A percentile compares a stretch with the other conserved stretches of the same genome.
Conservation (phyloP, 768 basidiomycete species). For the Phlegmacium glaucopus region DNA sequence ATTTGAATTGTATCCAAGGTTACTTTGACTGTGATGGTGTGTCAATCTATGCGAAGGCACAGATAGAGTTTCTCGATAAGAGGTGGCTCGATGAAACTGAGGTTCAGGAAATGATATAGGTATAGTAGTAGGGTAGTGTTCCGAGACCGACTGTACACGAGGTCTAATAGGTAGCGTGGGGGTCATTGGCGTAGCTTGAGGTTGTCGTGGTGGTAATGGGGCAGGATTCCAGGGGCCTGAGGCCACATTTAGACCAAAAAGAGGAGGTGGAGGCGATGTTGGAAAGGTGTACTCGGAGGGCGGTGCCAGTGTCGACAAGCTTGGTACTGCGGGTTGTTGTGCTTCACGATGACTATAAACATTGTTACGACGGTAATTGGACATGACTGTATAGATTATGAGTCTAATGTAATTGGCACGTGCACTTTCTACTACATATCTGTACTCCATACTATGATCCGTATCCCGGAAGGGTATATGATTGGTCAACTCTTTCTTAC, state of each 20-base stretch:
- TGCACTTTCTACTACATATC: too few relatives aligned
- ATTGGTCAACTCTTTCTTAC: too few relatives aligned
- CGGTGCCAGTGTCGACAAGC: not conserved
- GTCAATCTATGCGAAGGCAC: slow-evolving; percentile 16
- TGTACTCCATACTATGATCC: too few relatives aligned
- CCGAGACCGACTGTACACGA: slow-evolving; percentile 30
- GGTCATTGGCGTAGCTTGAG: slow-evolving; percentile 1
- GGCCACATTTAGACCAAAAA: slow-evolving; percentile 6
- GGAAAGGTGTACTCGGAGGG: not conserved
- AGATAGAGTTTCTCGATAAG: slow-evolving; percentile 26
- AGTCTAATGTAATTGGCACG: too few relatives aligned
- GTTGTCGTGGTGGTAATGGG: slow-evolving; percentile 1
- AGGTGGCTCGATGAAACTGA: slow-evolving; percentile 44
- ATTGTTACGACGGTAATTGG: slow-evolving; percentile 4
- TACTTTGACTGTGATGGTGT: slow-evolving; percentile 39
- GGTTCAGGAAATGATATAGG: slow-evolving; percentile 48
- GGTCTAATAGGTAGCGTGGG: slow-evolving; percentile 20
- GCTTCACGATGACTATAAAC: slow-evolving; percentile 17
- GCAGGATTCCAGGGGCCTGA: not conserved
- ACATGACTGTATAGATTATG: slow-evolving; percentile 9
- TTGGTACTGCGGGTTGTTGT: slow-evolving; percentile 15
- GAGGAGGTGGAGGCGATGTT: slow-evolving; percentile 5
- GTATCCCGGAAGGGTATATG: too few relatives aligned
- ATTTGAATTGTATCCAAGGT: slow-evolving; percentile 23
- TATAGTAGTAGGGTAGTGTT: slow-evolving; percentile 11